Evolutionary conservation across 2,329 filamentous ascomycete genomes (phyloP), one percentile per base, ranked within the genome.

Genomic region (Scedosporium boydii): DNA sequence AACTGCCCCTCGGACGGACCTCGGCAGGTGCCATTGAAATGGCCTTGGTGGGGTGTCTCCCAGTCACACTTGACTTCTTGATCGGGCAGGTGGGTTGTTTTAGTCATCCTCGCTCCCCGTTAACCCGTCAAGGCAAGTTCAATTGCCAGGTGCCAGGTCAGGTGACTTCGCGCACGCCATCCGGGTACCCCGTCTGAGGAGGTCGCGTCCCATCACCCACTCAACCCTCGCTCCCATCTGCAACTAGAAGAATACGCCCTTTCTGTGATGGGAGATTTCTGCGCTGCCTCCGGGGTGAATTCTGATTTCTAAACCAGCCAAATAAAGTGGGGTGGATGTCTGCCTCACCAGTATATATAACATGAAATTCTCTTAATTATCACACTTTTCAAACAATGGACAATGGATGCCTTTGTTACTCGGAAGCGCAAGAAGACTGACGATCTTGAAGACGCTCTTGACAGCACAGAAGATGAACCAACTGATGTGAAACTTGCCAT

Each of bases 401-500:
- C 51, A 58, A 87, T 87, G 85, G 81, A 87, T 66, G 73, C 80
- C 29, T 87, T 86, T 69, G 71, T 87, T 62, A 78, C 77, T 9
- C 75, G 78, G 62, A 87, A 85, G 72, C 80, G 83, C 62, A 86
- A 76, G 63, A 63, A 65, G 23, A 70, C 66, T 58, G 66, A 67
- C 26, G 68, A 66, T 75, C 67, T 69, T 68, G 61, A 69, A 38
- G 34, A 38, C 63, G 26, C 69, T 71, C 41, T 57, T 34, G 65
- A 69, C 42, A 69, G 71, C 4, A 72, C 74, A 18, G 82, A 86
- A 16, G 85, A 92, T 16, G 90, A 96, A 57, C 87, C 89, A 1
- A 99, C 95, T 0, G 95, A 98, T 65, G 80, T 96, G 68, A 98
- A 97, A 70, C 77, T 99, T 14, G 92, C 92, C 1, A 78, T 96